Percentiles rank a stretch among this genome's conserved stretches.
Conservation (phyloP, 108 stramenopile species). For the Conticribra guillardii region DNA sequence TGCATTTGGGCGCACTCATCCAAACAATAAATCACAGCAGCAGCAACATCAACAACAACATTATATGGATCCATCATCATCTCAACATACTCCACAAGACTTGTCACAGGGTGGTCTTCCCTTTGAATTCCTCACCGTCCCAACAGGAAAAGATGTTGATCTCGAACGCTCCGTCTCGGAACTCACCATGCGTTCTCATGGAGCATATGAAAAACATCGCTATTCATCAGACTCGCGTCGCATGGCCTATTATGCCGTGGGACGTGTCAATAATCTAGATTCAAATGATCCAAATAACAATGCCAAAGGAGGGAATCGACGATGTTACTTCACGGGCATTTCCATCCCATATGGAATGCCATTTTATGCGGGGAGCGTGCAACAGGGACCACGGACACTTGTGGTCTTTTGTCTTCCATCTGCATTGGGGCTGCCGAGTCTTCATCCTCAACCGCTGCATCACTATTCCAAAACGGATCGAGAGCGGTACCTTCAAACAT, state of each 20-base stretch:
- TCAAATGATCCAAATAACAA: slow-evolving; percentile 21
- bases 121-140: slow-evolving; percentile 1
- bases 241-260: slow-evolving; percentile 91
- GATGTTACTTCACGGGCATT: slow-evolving; percentile 86
- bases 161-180: slow-evolving; percentile 73
- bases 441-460: slow-evolving; percentile 10
- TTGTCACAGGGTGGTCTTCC: background rate
- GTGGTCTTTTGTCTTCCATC: slow-evolving; percentile 88
- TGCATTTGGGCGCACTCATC: slow-evolving; percentile 1
- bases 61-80: background rate
- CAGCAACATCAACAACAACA: background rate
- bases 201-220: slow-evolving; percentile 14
- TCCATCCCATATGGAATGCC: slow-evolving; percentile 69
- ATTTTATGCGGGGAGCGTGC: slow-evolving; percentile 85
- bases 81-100: background rate
- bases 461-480: slow-evolving; percentile 22
- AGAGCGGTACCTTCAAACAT: slow-evolving; percentile 28
- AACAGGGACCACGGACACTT: slow-evolving; percentile 81
- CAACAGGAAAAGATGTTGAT: slow-evolving; percentile 9
- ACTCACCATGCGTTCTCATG: slow-evolving; percentile 81
- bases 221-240: slow-evolving; percentile 60
- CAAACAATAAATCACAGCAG: background rate
- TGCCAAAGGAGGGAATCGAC: slow-evolving; percentile 62
- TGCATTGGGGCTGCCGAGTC: slow-evolving; percentile 64
- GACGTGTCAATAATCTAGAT: slow-evolving; percentile 37